A percentile compares a stretch with the other conserved stretches of the same genome.
Conservation (phyloP, 345 rosid species). For the Rhodomyrtus tomentosa region DNA sequence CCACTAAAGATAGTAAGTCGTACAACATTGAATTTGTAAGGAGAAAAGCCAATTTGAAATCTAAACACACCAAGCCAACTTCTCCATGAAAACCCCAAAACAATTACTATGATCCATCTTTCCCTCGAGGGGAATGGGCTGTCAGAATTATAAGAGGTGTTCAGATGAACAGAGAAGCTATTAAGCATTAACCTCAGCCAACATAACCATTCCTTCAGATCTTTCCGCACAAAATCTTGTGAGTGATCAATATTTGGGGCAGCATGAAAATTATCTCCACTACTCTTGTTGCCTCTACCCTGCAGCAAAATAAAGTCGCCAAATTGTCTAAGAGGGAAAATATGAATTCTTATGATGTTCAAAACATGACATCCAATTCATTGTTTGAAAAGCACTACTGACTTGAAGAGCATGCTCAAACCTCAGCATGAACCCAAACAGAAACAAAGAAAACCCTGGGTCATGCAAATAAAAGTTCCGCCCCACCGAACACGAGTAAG, state of each 20-base stretch:
- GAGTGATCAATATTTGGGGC: constrained; percentile 99
- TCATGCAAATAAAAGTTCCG: background rate
- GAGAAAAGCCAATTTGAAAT: background rate
- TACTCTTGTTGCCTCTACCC: constrained; percentile 97
- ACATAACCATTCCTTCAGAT: constrained; percentile 84
- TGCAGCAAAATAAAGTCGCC: constrained; percentile 11
- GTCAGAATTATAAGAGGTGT: background rate
- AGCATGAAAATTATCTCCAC: constrained; percentile 97
- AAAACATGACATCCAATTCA: background rate
- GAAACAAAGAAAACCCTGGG: background rate
- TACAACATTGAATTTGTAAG: background rate
- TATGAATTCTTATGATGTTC: background rate
- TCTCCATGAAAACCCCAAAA: background rate
- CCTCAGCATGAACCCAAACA: background rate
- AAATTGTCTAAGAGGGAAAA: background rate
- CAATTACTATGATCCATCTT: background rate
- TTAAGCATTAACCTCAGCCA: constrained; percentile 65
- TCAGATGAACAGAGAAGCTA: background rate
- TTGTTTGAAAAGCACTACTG: background rate
- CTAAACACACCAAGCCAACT: background rate
- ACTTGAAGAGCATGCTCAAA: background rate
- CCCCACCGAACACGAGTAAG: background rate
- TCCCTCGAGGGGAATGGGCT: background rate
- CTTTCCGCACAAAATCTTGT: constrained; percentile 89
- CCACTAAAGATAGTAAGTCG: background rate